These are phyloP conservation scores for Tricholoma terreum DNA, from an alignment of 768 basidiomycete genomes.

Conservation along the genomic window DNA sequence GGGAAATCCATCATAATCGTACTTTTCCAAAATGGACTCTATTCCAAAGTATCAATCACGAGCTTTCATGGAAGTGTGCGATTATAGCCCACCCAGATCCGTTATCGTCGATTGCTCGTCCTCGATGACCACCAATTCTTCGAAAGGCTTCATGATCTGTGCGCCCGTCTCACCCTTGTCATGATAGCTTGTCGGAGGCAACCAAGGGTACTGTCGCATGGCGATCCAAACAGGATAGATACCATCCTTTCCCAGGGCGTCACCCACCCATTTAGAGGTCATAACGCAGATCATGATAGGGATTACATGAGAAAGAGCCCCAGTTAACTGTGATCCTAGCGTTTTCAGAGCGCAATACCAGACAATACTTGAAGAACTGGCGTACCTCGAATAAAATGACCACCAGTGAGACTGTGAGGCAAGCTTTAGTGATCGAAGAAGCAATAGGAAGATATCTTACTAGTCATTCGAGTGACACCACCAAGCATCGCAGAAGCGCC, in stretches of 20 bases:
- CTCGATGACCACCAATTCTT: conserved; percentile 49
- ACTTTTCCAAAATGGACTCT: conserved; percentile 40
- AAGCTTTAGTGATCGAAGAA: conserved; percentile 1
- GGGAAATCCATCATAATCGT: conserved; percentile 65
- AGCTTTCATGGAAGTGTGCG: not conserved
- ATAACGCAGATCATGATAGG: conserved; percentile 81
- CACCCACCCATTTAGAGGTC: conserved; percentile 75
- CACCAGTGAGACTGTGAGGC: conserved; percentile 61
- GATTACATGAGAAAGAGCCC: conserved; percentile 75
- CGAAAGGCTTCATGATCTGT: conserved; percentile 54
- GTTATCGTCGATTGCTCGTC: conserved; percentile 45
- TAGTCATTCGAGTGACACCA: conserved; percentile 76
- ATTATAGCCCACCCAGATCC: conserved; percentile 41
- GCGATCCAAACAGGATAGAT: conserved; percentile 75
- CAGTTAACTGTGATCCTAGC: conserved; percentile 51
- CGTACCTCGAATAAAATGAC: conserved; percentile 72
- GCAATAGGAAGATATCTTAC: conserved; percentile 33
- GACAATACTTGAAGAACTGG: not conserved
- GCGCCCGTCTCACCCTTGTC: conserved; percentile 64
- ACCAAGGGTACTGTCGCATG: conserved; percentile 68
- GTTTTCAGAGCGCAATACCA: not conserved
- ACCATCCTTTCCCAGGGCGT: conserved; percentile 65
- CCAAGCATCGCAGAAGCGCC: conserved; percentile 75
- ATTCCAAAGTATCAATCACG: conserved; percentile 5
- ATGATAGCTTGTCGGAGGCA: conserved; percentile 60